Percentiles rank a stretch among this genome's conserved stretches.
Conservation (phyloP, 2,329 filamentous ascomycete genomes). For the Xylariaceae sp. region DNA sequence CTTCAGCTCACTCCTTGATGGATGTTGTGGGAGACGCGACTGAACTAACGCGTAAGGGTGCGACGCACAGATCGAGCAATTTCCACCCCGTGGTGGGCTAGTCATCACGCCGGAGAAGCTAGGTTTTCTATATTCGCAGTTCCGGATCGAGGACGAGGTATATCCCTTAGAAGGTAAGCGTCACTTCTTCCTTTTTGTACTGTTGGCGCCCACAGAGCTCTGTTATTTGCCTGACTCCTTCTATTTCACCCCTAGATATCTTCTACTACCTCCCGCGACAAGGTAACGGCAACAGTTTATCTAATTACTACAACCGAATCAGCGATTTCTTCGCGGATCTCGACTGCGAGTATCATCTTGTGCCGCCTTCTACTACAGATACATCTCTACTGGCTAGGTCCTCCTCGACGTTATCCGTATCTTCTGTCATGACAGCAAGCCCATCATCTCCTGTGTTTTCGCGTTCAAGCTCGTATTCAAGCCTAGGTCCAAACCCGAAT, state of each 20-base stretch:
- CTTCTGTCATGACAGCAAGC: background rate
- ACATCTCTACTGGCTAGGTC: conserved; percentile 4
- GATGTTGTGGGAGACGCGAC: background rate
- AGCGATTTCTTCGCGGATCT: conserved; percentile 63
- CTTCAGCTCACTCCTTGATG: too few species aligned
- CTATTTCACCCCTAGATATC: conserved; percentile 40
- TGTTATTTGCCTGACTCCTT: background rate
- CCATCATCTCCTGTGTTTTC: conserved; percentile 18
- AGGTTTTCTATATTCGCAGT: conserved; percentile 72
- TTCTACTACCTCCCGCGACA: conserved; percentile 49
- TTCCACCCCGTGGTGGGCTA: conserved; percentile 68
- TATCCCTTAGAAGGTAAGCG: conserved; percentile 71
- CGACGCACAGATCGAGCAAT: conserved; percentile 66
- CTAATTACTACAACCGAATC: conserved; percentile 53
- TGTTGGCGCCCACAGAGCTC: background rate
- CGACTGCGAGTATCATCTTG: conserved; percentile 67
- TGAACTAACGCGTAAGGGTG: conserved; percentile 1
- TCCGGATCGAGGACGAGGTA: conserved; percentile 66
- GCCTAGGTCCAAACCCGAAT: conserved; percentile 1
- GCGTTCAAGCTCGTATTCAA: conserved; percentile 22
- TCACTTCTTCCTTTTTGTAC: background rate
- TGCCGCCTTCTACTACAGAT: conserved; percentile 49
- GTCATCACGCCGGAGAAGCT: conserved; percentile 80
- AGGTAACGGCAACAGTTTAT: conserved; percentile 15
- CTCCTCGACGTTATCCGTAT: conserved; percentile 42